Base-by-base conservation (phyloP, 305 asterid genomes). In the Fraxinus paxiana region DNA sequence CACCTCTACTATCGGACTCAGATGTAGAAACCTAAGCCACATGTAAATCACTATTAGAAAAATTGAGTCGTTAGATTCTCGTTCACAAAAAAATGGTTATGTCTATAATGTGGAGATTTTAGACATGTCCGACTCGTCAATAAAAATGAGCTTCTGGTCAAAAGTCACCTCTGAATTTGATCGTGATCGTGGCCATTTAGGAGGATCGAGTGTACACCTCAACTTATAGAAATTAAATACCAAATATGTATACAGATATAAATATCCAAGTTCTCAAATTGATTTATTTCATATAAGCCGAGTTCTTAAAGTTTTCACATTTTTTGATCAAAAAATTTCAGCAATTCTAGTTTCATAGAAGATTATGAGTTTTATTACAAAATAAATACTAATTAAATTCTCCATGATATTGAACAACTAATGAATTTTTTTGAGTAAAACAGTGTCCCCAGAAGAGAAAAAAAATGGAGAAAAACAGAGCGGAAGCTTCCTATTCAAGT, bases 401-500 rank as follows among this genome's bases (percentile, higher is more conserved):
- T 4, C 18, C 35, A 26, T 28, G 73, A 24, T 63, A 63, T 63
- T 63, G 33, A 26, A 59, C 70, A 34, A 34, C 38, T 34, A 5
- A 34, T 34, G 38, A 34, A 5, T 9, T 38, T 38, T 38, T 38
- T 38, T 38, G 48, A 38, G 15, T 9, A 12, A 38, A 38, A 38
- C 48, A 38, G 13, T 38, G 0, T 38, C 72, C 34, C 7, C 7
- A 9, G 35, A 4, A 59, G 24, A 26, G 71, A 2, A 4, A 0
- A 0, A 3, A 65, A 67, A 67, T 67, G 74, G 38, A 30, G 74
- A 67, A 67, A 13, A 67, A 67, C 20, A 9, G 74, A 41, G 72
- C 59, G 7, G 85, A 63, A 75, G 67, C 74, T 26, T 30, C 73
- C 37, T 28, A 56, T 76, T 81, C 63, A 51, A 85, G 83, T 79